Base-by-base conservation (phyloP, 148 eudicot species). In the Oxyria digyna region DNA sequence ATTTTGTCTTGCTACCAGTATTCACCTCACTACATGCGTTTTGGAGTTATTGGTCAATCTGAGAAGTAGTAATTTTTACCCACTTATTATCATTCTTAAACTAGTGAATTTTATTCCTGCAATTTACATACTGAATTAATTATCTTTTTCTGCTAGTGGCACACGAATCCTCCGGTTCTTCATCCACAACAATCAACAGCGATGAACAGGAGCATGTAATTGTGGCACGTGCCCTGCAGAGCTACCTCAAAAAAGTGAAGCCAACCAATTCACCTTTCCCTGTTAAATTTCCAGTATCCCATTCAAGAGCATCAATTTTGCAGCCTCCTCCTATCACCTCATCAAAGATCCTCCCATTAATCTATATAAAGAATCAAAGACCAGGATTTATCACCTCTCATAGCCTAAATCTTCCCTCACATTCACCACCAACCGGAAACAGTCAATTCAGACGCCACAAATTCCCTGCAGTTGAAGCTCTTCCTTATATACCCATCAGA, bases 161-260 rank as follows among this genome's bases (percentile, higher is more conserved):
- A 31, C 87, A 81, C 65, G 82, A 85, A 69, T 72, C 81, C 8
- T 81, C 76, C 67, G 75, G 71, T 70, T 74, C 83, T 50, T 63
- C 76, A 54, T 77, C 76, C 50, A 78, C 76, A 73, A n/a, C 52
- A 17, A 78, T 67, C 17, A 59, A 59, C 38, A 74, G 31, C 29
- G 93, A 87, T 72, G 89, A 83, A 74, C 89, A 78, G 73, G 93
- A 87, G 80, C 93, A 85, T 65, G 77, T 87, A 20, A 82, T 80
- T 3, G 86, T 87, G 17, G 87, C 93, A 21, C 87, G 87, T 68
- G 85, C 86, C 42, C 78, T 87, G 57, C 87, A 83, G 68, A 81
- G 75, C 68, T 87, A 81, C 75, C 75, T 84, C 20, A 21, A 68
- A 14, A 77, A 81, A 78, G 84, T 79, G 26, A 85, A 76, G 67